Conservation (phyloP, 495 filamentous ascomycete species). For the Geopyxis carbonaria region DNA sequence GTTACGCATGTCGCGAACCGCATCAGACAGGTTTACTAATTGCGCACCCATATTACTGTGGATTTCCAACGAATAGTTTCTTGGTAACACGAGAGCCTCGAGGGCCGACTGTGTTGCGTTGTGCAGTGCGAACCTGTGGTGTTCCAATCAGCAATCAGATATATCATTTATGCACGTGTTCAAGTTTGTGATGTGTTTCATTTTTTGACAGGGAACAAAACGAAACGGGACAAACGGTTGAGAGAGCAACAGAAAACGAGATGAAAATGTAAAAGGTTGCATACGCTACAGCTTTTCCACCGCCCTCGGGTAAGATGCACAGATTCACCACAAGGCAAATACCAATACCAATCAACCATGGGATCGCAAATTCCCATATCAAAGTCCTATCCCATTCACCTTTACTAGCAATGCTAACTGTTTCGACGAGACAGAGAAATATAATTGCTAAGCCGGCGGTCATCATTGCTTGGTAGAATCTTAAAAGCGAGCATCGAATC, state of each 20-base stretch:
- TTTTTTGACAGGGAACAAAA: neutral
- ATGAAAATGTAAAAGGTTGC: slow-evolving; percentile 4
- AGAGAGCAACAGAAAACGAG: slow-evolving; percentile 8
- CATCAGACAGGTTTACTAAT: slow-evolving; percentile 38
- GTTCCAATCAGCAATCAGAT: slow-evolving; percentile 9
- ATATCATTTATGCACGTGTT: neutral
- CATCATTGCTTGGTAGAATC: slow-evolving; percentile 37
- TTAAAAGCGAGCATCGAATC: slow-evolving; percentile 36
- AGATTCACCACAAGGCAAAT: slow-evolving; percentile 33
- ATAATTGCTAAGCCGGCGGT: slow-evolving; percentile 38
- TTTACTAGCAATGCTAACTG: slow-evolving; percentile 15
- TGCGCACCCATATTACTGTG: slow-evolving; percentile 27
- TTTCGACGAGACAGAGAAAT: slow-evolving; percentile 36
- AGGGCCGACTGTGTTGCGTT: slow-evolving; percentile 24
- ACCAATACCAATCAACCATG: slow-evolving; percentile 39
- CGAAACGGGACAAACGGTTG: slow-evolving; percentile 9
- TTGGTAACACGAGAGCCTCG: slow-evolving; percentile 31
- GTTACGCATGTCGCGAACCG: slow-evolving; percentile 36
- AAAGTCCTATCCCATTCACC: slow-evolving; percentile 29
- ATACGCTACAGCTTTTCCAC: slow-evolving; percentile 34
- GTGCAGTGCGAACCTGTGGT: slow-evolving; percentile 28
- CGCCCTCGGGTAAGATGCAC: slow-evolving; percentile 35
- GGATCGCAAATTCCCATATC: slow-evolving; percentile 36
- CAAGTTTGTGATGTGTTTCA: neutral
- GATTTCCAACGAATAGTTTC: slow-evolving; percentile 24